Base-by-base conservation (phyloP, 1,139 yeast species). In the Arxiozyma bovina region DNA sequence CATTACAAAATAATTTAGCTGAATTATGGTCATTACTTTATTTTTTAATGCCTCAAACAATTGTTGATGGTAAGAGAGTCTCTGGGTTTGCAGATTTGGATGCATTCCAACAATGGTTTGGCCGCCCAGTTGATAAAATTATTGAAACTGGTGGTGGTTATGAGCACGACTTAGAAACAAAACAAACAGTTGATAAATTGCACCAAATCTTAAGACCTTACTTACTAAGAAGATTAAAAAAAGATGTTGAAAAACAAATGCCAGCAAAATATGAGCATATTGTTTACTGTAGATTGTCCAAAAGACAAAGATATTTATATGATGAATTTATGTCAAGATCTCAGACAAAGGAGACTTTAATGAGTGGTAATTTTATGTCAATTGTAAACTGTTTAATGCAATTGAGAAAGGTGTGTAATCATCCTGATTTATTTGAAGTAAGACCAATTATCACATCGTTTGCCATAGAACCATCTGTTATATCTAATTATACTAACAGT, bases 291-390 rank as follows among this genome's bases (percentile, higher is more conserved):
- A 81, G 96, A 42, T 73, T 94, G 53, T 91, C 98, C 0, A 90
- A 93, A 64, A 80, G 99, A 60, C 99, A 94, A 67, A 74, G 99
- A 55, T 88, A 81, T 63, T 73, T 94, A 53, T 94, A 94, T 65
- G 99, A 94, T 70, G 99, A 94, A 70, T 94, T 94, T 65, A 89
- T 94, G 96, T 87, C 96, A 1, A 77, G 99, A 59, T 96, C 99
- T 8, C 94, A 91, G 65, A 94, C 99, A 0, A 85, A 83, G 63
- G 97, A 89, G 60, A 93, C 98, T 1, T 77, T 94, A 58, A 94
- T 94, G 0, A 88, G 96, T 20, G 99, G 99, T 2, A 94, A 93
- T 67, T 94, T 90, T 65, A 76, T 94, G 70, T 89, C 97, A 22
- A 94, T 94, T 65, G 91, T 94, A 64, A 94, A 94, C 65, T 93